Evolutionary conservation across 164 flowering plant genomes (phyloP), one percentile per base, ranked within the genome.

Genomic region (Buxus sempervirens): DNA sequence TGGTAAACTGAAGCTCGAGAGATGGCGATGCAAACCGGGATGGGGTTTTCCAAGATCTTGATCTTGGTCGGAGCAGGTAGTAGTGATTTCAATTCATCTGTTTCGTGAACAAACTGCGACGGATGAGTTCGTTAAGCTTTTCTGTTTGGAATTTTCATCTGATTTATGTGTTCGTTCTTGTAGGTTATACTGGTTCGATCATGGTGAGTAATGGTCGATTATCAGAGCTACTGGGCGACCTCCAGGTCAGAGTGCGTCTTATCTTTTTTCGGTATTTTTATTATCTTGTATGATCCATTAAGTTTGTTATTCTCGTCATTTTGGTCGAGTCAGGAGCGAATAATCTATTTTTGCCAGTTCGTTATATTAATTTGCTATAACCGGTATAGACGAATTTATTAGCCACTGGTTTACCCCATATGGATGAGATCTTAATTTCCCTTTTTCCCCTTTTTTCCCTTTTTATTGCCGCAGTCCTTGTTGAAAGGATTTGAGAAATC

Each of bases 21-120:
- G 73, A 87, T 89, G 97, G 95, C 97, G 70, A 74, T 86, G 88
- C 96, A 85, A 66, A 32, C 84, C n/a, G 89, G 92, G 42, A 62
- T 91, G 0, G 90, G 96, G 28, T 54, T 90, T 26, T 82, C 91
- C 1, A 84, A 68, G 83, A 75, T 92, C 81, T 53, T 92, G 54
- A 41, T 92, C 69, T 38, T 90, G 24, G 84, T 73, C 58, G 98
- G 98, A 60, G 91, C 91, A 66, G 98, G 96, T 85, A 70, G 22
- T n/a, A 4, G 18, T 64, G 15, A 0, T n/a, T 64, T 21, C 20
- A 27, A 12, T 60, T 24, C 54, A n/a, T 54, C 55, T n/a, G n/a
- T 20, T 38, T 63, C 21, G 25, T 20, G 3, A 12, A 24, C 58
- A 58, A 28, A 21, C 56, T 42, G 12, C 21, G 27, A 48, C 26